Evolutionary conservation across 768 basidiomycete genomes (phyloP).

Genomic region (Trametes elegans): DNA sequence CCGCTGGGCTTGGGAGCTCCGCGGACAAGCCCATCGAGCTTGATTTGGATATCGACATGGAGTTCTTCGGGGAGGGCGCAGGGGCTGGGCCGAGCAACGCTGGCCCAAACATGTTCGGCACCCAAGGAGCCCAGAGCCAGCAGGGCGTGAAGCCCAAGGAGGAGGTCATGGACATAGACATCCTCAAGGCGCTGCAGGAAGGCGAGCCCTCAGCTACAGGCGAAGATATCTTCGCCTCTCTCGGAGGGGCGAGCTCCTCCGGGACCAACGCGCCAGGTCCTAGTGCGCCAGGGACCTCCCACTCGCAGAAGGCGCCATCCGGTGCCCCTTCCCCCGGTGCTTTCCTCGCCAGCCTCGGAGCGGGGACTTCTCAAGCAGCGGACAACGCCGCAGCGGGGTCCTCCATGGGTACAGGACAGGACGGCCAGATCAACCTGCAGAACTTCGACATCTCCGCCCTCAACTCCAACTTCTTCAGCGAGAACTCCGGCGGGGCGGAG

Average conservation of each 20-base stretch:
- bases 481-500: slow-evolving; percentile 35
- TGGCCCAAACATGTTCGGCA: slow-evolving; percentile 7
- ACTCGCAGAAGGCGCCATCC: not conserved
- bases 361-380: slow-evolving; percentile 23
- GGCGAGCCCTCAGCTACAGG: not conserved
- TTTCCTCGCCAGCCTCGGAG: slow-evolving; percentile 41
- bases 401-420: slow-evolving; percentile 19
- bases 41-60: slow-evolving; percentile 71
- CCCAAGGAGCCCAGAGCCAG: not conserved
- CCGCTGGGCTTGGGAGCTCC: slow-evolving; percentile 53
- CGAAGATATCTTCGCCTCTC: slow-evolving; percentile 15
- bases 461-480: slow-evolving; percentile 45
- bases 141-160: slow-evolving; percentile 16
- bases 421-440: slow-evolving; percentile 47
- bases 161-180: slow-evolving; percentile 18
- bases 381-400: not conserved
- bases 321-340: slow-evolving; percentile 17
- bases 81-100: slow-evolving; percentile 13
- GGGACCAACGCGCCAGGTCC: not conserved
- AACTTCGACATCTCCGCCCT: slow-evolving; percentile 41
- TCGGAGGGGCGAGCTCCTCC: not conserved
- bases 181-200: slow-evolving; percentile 7
- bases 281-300: not conserved
- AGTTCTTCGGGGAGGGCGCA: slow-evolving; percentile 32
- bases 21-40: slow-evolving; percentile 83